phyloP scores from a whole-genome alignment of 2,329 filamentous ascomycete species.

The Penicillium paneum region DNA sequence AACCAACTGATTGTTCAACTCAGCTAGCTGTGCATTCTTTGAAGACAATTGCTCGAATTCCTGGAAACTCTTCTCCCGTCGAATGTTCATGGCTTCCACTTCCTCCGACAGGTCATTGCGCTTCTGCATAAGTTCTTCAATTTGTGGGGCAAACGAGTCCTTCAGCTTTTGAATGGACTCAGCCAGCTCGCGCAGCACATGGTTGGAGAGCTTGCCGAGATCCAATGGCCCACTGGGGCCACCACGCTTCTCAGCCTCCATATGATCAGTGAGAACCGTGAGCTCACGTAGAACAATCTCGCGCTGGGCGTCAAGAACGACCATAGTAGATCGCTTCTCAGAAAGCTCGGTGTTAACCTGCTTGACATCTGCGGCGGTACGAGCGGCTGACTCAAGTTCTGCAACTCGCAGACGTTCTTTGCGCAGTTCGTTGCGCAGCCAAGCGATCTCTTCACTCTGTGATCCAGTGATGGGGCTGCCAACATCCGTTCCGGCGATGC shows the following conservation, averaged over 20 bases:
- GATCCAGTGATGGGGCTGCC: constrained; percentile 68
- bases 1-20: constrained; percentile 93
- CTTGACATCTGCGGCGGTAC: constrained; percentile 61
- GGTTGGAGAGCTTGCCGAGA: constrained; percentile 64
- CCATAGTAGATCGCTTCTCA: constrained; percentile 94
- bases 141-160: constrained; percentile 69
- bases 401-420: constrained; percentile 82
- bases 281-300: constrained; percentile 94
- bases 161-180: constrained; percentile 67
- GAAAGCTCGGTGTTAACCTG: constrained; percentile 81
- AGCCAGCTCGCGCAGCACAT: constrained; percentile 61
- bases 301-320: constrained; percentile 86
- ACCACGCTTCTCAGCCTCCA: constrained; percentile 81
- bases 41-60: constrained; percentile 93
- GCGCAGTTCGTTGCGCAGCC: constrained; percentile 68
- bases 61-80: constrained; percentile 88
- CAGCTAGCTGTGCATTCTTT: constrained; percentile 89
- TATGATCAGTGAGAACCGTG: constrained; percentile 82
- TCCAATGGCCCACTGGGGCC: constrained; percentile 75
- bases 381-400: constrained; percentile 65
- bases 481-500: constrained; percentile 57
- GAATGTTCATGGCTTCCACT: constrained; percentile 73
- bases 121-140: constrained; percentile 88
- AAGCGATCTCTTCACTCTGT: constrained; percentile 60
- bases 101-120: constrained; percentile 81